Conservation (phyloP, 345 rosid species). For the Reutealis trisperma region DNA sequence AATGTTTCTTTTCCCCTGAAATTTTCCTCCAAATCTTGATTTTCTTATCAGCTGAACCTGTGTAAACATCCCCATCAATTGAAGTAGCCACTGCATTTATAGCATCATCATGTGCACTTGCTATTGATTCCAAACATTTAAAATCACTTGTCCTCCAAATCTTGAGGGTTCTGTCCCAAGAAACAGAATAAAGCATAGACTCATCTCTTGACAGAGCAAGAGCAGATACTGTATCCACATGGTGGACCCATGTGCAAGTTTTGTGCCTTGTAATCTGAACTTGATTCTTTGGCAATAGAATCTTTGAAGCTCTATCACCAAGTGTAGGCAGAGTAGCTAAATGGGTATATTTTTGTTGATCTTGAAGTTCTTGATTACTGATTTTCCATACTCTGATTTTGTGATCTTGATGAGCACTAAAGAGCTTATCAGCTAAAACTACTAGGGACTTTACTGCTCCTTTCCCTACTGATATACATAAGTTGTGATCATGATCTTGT, state of each 20-base stretch:
- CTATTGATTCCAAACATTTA: constrained; percentile 77
- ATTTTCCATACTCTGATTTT: constrained; percentile 95
- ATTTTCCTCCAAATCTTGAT: constrained; percentile 77
- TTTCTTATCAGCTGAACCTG: constrained; percentile 83
- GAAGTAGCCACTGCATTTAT: constrained; percentile 72
- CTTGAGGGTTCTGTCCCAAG: constrained; percentile 93
- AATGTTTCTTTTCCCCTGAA: constrained; percentile 53
- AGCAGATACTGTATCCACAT: constrained; percentile 79
- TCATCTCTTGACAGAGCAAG: constrained; percentile 70
- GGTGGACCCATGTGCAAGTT: constrained; percentile 82
- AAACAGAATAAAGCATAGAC: constrained; percentile 75
- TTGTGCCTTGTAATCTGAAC: constrained; percentile 74
- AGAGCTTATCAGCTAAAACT: constrained; percentile 64
- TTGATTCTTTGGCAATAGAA: constrained; percentile 63
- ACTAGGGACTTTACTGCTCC: constrained; percentile 83
- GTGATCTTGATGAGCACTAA: constrained; percentile 93
- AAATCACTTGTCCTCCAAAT: constrained; percentile 82
- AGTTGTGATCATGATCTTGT: constrained; percentile 21
- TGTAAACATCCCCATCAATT: constrained; percentile 61
- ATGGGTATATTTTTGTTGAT: constrained; percentile 51
- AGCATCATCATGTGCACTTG: constrained; percentile 88
- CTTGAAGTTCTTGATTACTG: constrained; percentile 33
- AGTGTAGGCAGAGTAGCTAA: constrained; percentile 86
- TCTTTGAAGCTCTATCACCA: constrained; percentile 61
- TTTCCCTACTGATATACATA: constrained; percentile 46